A percentile compares a stretch with the other conserved stretches of the same genome.
Conservation (phyloP, 2,329 filamentous ascomycete species). For the Neopestalotiopsis sp. region DNA sequence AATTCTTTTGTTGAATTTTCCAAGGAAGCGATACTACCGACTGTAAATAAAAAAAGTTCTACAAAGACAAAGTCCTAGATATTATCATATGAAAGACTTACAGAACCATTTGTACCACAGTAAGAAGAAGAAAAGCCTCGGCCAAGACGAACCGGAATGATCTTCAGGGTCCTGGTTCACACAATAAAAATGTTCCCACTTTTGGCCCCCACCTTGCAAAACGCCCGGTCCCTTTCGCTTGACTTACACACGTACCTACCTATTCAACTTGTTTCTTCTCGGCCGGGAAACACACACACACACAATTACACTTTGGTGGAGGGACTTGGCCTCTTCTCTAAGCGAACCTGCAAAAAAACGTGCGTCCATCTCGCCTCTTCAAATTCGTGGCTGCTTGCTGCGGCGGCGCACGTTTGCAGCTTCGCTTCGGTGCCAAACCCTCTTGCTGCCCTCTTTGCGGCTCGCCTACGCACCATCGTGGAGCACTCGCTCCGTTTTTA, state of each 20-base stretch:
- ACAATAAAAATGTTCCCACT: background rate
- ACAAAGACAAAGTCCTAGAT: background rate
- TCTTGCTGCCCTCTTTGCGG: background rate
- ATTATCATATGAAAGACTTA: background rate
- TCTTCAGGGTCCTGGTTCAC: background rate
- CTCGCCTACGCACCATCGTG: constrained; percentile 1
- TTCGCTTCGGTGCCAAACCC: background rate
- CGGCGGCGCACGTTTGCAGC: background rate
- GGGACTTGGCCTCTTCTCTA: background rate
- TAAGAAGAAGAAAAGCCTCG: background rate
- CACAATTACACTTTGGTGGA: too few species aligned
- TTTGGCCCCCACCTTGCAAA: background rate
- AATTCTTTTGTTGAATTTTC: background rate
- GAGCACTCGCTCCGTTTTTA: background rate
- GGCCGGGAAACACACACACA: background rate
- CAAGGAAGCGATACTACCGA: background rate
- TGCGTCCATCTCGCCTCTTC: background rate
- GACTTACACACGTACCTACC: background rate
- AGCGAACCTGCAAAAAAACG: background rate
- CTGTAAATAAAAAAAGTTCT: background rate
- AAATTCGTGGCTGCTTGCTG: background rate
- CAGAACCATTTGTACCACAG: background rate
- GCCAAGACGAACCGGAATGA: background rate
- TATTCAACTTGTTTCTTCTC: background rate
- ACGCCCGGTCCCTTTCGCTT: background rate